These are phyloP conservation scores for Bipolaris cookei DNA, from an alignment of 2,329 filamentous ascomycete genomes.

Conservation along the genomic window DNA sequence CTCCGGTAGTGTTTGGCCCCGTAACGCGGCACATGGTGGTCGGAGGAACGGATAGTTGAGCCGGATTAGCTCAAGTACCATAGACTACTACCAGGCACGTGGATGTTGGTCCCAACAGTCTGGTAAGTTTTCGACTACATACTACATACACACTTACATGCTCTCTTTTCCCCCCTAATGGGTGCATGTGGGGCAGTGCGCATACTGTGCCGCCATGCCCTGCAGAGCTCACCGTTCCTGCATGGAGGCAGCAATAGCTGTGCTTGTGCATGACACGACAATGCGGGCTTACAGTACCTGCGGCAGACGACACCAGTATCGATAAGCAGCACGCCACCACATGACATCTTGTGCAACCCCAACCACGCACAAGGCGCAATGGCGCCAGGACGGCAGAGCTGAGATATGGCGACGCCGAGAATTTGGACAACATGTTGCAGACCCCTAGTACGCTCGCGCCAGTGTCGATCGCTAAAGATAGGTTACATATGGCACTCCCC, in stretches of 20 bases:
- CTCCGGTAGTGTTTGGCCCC: constrained; percentile 20
- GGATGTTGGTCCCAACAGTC: constrained; percentile 9
- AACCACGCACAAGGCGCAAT: not conserved
- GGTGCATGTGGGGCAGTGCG: not conserved
- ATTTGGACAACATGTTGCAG: constrained; percentile 1
- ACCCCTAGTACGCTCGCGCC: constrained; percentile 6
- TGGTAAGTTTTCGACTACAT: constrained; percentile 2
- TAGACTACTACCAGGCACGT: constrained; percentile 11
- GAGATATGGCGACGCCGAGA: not conserved
- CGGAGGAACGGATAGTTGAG: constrained; percentile 22
- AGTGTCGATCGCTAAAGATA: constrained; percentile 12
- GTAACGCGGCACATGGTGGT: constrained; percentile 7
- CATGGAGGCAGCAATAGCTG: constrained; percentile 2
- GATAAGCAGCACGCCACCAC: constrained; percentile 6
- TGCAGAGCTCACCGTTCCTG: constrained; percentile 7
- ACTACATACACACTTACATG: not conserved
- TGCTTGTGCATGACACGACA: constrained; percentile 3
- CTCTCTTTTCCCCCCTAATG: too few species aligned
- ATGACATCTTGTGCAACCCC: not conserved
- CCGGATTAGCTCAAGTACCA: constrained; percentile 16
- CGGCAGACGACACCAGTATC: not conserved
- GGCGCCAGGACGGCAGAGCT: constrained; percentile 1
- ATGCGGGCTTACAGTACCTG: constrained; percentile 6
- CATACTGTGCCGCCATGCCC: not conserved
- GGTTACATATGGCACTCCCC: not conserved